A percentile compares a stretch with the other conserved stretches of the same genome.
Conservation (phyloP, 2,329 filamentous ascomycete genomes). For the Fonsecaea monophora region DNA sequence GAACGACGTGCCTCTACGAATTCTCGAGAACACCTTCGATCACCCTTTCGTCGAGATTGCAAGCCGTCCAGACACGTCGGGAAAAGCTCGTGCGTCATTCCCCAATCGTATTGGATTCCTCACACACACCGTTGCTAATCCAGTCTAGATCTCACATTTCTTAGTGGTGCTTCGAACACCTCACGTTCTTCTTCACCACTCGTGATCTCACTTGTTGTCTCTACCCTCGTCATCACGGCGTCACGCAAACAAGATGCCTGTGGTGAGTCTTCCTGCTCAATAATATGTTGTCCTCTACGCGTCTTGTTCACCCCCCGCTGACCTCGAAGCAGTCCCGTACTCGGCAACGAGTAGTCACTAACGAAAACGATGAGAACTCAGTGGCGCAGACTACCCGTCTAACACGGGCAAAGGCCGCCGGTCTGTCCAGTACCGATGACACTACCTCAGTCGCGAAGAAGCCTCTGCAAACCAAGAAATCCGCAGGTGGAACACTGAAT, state of each 20-base stretch:
- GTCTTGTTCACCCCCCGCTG: slow-evolving; percentile 46
- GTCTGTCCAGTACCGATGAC: slow-evolving; percentile 58
- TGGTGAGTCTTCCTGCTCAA: slow-evolving; percentile 33
- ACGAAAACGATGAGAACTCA: slow-evolving; percentile 94
- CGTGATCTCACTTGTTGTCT: slow-evolving; percentile 11
- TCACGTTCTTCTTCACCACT: slow-evolving; percentile 14
- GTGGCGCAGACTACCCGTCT: slow-evolving; percentile 73
- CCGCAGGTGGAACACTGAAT: slow-evolving; percentile 58
- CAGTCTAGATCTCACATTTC: slow-evolving; percentile 14
- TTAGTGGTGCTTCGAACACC: slow-evolving; percentile 21
- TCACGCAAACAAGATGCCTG: slow-evolving; percentile 38
- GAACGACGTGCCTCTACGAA: not conserved
- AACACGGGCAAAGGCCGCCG: slow-evolving; percentile 90
- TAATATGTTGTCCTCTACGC: slow-evolving; percentile 13
- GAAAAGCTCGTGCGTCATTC: slow-evolving; percentile 41
- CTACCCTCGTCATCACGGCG: slow-evolving; percentile 27
- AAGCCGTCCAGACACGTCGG: slow-evolving; percentile 30
- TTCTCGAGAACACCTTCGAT: not conserved
- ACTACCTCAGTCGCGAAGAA: slow-evolving; percentile 69
- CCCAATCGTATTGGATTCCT: slow-evolving; percentile 36
- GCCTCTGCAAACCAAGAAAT: slow-evolving; percentile 74
- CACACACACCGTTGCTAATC: slow-evolving; percentile 25
- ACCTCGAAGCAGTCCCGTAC: slow-evolving; percentile 67
- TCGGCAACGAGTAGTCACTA: slow-evolving; percentile 77
- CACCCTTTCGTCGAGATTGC: slow-evolving; percentile 14